A percentile compares a stretch with the other conserved stretches of the same genome.
Evolutionary conservation across 768 basidiomycete species (phyloP).

Genomic region (Lentinula guzmanii): DNA sequence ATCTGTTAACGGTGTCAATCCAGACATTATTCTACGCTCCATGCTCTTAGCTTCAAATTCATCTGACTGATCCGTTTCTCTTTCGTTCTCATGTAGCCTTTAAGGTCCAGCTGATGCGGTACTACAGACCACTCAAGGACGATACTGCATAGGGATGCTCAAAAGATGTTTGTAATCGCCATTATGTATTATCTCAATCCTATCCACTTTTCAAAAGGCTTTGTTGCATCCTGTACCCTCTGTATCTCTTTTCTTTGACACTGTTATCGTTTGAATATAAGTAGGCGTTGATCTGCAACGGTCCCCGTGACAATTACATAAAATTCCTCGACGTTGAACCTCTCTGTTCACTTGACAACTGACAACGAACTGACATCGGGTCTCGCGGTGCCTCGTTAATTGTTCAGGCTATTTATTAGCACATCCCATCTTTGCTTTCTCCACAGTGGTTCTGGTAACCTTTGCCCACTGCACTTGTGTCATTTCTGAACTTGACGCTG

Average conservation of each 20-base stretch:
- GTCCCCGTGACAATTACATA: neutral
- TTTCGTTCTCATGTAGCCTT: slow-evolving; percentile 42
- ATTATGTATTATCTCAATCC: neutral
- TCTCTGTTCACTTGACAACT: neutral
- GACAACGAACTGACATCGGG: too few relatives aligned
- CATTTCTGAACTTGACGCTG: neutral
- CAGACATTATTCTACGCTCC: neutral
- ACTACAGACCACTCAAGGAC: slow-evolving; percentile 54
- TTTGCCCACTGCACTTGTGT: neutral
- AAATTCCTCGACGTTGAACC: neutral
- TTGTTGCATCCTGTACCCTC: neutral
- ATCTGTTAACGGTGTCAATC: neutral
- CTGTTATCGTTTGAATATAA: neutral
- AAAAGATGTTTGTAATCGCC: neutral
- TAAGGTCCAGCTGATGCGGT: slow-evolving; percentile 64
- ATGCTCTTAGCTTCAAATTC: neutral
- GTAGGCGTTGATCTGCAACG: too few relatives aligned
- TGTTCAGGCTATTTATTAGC: slow-evolving; percentile 8
- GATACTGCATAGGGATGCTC: slow-evolving; percentile 18
- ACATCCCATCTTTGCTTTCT: neutral
- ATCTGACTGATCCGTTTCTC: neutral
- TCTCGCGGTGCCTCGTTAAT: neutral
- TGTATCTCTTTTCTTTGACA: neutral
- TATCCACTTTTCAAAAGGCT: neutral
- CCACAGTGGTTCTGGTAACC: slow-evolving; percentile 4